These are phyloP conservation scores for Fusarium sp. DNA, from an alignment of 2,329 filamentous ascomycete species.

Conservation along the genomic window DNA sequence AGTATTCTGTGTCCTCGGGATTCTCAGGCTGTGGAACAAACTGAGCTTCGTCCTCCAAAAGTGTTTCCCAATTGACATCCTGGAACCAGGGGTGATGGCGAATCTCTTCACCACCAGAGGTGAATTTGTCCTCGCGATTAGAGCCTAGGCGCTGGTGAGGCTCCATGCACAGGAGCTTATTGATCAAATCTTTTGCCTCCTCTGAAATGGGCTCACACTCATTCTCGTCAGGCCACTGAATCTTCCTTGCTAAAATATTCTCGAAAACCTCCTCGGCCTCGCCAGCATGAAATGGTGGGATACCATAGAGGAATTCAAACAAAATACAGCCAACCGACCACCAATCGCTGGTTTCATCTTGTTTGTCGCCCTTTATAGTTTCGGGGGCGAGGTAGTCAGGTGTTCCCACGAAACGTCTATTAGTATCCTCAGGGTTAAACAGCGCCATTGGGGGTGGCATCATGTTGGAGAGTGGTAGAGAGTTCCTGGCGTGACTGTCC, in stretches of 20 bases:
- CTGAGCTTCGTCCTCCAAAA: constrained; percentile 95
- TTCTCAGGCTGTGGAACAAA: constrained; percentile 95
- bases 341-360: constrained; percentile 99
- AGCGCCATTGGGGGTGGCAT: constrained; percentile 94
- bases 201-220: constrained; percentile 80
- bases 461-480: constrained; percentile 68
- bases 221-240: constrained; percentile 90
- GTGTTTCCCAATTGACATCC: constrained; percentile 86
- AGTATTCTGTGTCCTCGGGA: constrained; percentile 97
- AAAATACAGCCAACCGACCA: constrained; percentile 99
- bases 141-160: constrained; percentile 85
- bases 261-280: constrained; percentile 96
- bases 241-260: constrained; percentile 89
- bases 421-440: constrained; percentile 94
- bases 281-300: constrained; percentile 90
- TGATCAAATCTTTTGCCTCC: constrained; percentile 94
- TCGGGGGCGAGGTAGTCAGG: constrained; percentile 97
- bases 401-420: constrained; percentile 93
- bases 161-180: constrained; percentile 87
- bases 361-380: constrained; percentile 93
- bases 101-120: constrained; percentile 90
- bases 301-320: constrained; percentile 94
- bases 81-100: constrained; percentile 89
- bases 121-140: constrained; percentile 84
- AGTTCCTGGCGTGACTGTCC: constrained; percentile 51